Conservation (phyloP, 345 rosid genomes). For the Cardamine occulta region DNA sequence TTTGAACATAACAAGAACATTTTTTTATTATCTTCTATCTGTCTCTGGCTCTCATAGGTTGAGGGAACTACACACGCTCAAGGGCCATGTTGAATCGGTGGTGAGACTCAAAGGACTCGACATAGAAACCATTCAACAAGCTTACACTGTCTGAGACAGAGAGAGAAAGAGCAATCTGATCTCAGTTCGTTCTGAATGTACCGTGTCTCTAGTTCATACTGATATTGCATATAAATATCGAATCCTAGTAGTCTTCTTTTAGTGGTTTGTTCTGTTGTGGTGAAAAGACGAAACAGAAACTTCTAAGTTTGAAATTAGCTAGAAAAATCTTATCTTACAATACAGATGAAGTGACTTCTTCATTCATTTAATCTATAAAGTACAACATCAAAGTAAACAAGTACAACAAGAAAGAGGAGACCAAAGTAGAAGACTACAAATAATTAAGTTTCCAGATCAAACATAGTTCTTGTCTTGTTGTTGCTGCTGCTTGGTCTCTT, state of each 20-base stretch:
- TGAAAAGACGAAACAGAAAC: constrained; percentile 10
- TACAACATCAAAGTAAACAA: background rate
- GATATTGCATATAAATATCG: background rate
- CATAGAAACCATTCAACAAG: constrained; percentile 86
- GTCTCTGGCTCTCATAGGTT: constrained; percentile 50
- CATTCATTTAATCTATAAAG: constrained; percentile 14
- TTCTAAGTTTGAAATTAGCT: background rate
- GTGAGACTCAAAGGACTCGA: constrained; percentile 84
- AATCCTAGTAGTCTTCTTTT: constrained; percentile 1
- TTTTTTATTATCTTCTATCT: background rate
- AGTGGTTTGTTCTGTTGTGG: constrained; percentile 1
- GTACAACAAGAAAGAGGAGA: constrained; percentile 21
- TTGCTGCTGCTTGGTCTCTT: constrained; percentile 33
- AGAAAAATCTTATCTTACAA: constrained; percentile 9
- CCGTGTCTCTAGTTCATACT: background rate
- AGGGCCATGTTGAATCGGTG: constrained; percentile 93
- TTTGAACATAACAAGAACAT: background rate
- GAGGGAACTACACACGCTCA: constrained; percentile 81
- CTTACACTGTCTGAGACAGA: constrained; percentile 68
- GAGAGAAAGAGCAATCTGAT: background rate
- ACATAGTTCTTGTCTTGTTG: constrained; percentile 38
- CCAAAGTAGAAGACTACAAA: background rate
- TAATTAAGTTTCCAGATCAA: constrained; percentile 25
- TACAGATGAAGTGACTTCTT: constrained; percentile 3
- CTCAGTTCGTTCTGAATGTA: background rate